phyloP scores from a whole-genome alignment of 1,284 basidiomycete genomes.

The Rhodofomes roseus region DNA sequence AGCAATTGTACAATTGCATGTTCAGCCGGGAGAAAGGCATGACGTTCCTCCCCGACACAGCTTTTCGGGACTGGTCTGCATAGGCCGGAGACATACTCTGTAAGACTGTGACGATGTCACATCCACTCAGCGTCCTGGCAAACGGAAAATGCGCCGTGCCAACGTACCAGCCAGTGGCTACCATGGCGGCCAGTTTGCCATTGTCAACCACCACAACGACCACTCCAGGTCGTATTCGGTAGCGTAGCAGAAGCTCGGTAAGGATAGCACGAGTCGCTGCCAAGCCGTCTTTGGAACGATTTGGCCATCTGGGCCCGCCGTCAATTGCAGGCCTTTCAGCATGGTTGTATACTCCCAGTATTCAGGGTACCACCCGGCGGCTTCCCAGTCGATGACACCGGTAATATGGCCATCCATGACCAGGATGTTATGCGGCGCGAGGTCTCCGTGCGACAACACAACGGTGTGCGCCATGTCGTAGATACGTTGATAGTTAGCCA shows the following conservation, averaged over 20 bases:
- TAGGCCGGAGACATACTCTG: no score
- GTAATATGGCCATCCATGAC: slow-evolving; percentile 5
- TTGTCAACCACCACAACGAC: not conserved
- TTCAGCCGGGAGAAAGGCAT: no score
- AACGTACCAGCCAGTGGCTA: no score
- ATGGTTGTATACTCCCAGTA: slow-evolving; percentile 1
- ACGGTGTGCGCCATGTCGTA: slow-evolving; percentile 9
- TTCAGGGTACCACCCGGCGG: slow-evolving; percentile 6
- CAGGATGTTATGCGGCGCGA: slow-evolving; percentile 6
- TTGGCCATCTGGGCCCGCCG: not conserved
- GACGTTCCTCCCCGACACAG: no score
- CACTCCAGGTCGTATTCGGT: not conserved
- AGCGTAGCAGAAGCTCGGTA: not conserved
- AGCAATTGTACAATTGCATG: no score
- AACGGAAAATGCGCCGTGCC: no score
- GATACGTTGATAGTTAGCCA: slow-evolving; percentile 1
- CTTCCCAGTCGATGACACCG: slow-evolving; percentile 8
- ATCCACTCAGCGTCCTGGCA: no score
- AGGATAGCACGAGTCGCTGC: not conserved
- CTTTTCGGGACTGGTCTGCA: no score
- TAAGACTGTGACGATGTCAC: no score
- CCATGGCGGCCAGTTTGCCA: no score
- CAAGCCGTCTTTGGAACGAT: not conserved
- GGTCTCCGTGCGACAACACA: slow-evolving; percentile 12
- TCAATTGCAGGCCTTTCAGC: not conserved